Conservation (phyloP, 2,329 filamentous ascomycete genomes). For the Hypocreales sp. region DNA sequence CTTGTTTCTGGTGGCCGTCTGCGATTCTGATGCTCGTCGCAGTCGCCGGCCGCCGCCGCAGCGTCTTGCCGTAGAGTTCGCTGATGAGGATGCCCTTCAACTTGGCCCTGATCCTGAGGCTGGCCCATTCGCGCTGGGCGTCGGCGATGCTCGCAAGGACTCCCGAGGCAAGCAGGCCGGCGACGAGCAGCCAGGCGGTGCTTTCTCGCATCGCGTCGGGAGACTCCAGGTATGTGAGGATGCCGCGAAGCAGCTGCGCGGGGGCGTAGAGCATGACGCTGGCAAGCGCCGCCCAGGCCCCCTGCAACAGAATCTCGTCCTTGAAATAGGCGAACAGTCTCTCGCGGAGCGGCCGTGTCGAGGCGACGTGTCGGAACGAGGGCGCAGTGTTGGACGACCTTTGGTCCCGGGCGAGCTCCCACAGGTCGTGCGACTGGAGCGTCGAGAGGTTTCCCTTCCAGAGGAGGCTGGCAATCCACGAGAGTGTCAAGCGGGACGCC, state of each 20-base stretch:
- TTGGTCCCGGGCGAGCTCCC: neutral
- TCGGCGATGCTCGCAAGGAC: neutral
- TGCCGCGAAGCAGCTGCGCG: neutral
- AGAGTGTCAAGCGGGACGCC: neutral
- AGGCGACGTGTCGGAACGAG: neutral
- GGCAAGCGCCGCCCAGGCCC: neutral
- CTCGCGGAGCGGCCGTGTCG: neutral
- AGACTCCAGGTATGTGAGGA: conserved; percentile 1
- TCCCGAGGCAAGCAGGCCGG: neutral
- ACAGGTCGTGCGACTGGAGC: neutral
- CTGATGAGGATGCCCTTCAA: neutral
- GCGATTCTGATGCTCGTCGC: neutral
- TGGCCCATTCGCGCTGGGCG: conserved; percentile 1
- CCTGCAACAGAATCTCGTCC: neutral
- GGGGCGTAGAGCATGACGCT: conserved; percentile 1
- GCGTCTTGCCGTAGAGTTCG: conserved; percentile 1
- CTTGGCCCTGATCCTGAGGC: neutral
- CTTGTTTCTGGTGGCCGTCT: no score
- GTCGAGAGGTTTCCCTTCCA: neutral
- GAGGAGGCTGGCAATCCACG: neutral
- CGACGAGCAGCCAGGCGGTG: neutral
- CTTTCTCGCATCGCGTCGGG: neutral
- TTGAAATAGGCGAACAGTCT: neutral
- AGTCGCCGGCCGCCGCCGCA: neutral
- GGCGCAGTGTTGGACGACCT: neutral